These are phyloP conservation scores for Cucumis cinereus DNA, from an alignment of 306 rosid genomes.

Conservation along the genomic window DNA sequence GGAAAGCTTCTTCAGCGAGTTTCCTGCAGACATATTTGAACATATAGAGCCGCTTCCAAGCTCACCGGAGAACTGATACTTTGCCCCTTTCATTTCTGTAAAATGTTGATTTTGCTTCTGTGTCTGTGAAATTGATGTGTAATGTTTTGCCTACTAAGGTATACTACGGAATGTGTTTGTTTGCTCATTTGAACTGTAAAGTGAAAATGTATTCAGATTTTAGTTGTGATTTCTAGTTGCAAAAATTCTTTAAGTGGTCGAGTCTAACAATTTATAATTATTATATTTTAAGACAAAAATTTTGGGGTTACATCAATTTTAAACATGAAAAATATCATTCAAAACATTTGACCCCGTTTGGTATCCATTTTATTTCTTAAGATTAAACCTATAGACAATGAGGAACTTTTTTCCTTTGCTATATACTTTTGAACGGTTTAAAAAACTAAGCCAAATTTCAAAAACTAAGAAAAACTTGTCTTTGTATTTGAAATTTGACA, in stretches of 20 bases:
- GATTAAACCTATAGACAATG: too few species aligned
- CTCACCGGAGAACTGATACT: background rate
- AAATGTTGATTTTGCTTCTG: background rate
- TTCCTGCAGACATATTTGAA: conserved; percentile 59
- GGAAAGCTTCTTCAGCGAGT: conserved; percentile 52
- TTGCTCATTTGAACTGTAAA: background rate
- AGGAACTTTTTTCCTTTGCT: too few species aligned
- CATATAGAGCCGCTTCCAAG: conserved; percentile 31
- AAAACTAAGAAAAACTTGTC: too few species aligned
- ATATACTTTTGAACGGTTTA: too few species aligned
- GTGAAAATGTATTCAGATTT: background rate
- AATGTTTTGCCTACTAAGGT: background rate
- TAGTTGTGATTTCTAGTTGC: background rate
- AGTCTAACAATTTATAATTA: too few species aligned
- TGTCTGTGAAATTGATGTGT: background rate
- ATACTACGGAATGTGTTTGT: background rate
- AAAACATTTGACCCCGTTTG: too few species aligned
- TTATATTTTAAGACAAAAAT: too few species aligned
- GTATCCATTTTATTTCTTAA: too few species aligned
- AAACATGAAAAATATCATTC: too few species aligned
- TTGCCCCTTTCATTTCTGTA: background rate
- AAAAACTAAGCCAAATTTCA: too few species aligned
- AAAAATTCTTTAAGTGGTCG: background rate
- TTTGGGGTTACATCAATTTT: too few species aligned
- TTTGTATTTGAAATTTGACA: too few species aligned